phyloP scores from a whole-genome alignment of 139 green algal species.

The Parachlorella kessleri region DNA sequence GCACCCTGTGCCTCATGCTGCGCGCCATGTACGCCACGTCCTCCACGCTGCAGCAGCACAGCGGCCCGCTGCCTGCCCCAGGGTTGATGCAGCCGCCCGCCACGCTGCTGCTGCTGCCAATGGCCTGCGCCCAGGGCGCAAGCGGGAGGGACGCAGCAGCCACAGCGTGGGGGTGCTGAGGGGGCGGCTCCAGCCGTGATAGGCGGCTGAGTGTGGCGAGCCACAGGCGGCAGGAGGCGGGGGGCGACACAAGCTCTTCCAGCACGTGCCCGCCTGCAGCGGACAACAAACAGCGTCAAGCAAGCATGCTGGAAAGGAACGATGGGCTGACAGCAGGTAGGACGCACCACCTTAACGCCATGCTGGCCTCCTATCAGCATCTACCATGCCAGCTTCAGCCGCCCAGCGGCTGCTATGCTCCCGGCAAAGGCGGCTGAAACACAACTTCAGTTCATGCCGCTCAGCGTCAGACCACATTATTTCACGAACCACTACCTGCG shows the following conservation, averaged over 20 bases:
- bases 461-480: too few relatives aligned
- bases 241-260: conserved; percentile 17
- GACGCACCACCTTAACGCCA: too few relatives aligned
- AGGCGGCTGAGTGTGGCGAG: conserved; percentile 24
- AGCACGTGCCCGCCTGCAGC: conserved; percentile 9
- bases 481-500: too few relatives aligned
- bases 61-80: neutral
- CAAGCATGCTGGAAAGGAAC: too few relatives aligned
- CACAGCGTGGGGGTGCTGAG: neutral
- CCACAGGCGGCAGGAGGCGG: neutral
- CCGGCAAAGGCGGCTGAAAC: too few relatives aligned
- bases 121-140: conserved; percentile 30
- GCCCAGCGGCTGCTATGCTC: too few relatives aligned
- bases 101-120: conserved; percentile 21
- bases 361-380: too few relatives aligned
- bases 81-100: neutral
- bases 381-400: too few relatives aligned
- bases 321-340: too few relatives aligned
- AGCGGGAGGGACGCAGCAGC: conserved; percentile 23
- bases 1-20: conserved; percentile 12
- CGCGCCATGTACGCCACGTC: conserved; percentile 17
- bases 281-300: too few relatives aligned
- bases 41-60: conserved; percentile 17
- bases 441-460: too few relatives aligned
- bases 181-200: conserved; percentile 1